A percentile compares a stretch with the other conserved stretches of the same genome.
These are phyloP conservation scores for Zalerion maritima DNA, from an alignment of 495 filamentous ascomycete genomes.

Conservation along the genomic window DNA sequence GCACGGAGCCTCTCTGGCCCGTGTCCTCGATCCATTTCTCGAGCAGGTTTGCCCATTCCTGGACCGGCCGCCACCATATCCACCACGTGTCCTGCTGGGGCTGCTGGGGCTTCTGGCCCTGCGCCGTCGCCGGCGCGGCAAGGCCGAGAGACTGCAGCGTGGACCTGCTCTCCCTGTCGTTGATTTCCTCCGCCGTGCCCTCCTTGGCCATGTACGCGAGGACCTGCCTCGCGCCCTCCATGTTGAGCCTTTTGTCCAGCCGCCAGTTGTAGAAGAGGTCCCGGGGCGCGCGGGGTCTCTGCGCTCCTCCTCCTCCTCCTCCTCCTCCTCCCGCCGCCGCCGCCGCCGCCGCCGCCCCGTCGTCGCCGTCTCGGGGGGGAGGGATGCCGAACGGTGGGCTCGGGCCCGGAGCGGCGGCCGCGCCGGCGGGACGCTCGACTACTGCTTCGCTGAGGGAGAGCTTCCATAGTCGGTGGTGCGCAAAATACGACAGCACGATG, in stretches of 20 bases:
- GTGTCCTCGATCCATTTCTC: slow-evolving; percentile 34
- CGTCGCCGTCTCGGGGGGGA: too few relatives aligned
- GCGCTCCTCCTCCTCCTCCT: too few relatives aligned
- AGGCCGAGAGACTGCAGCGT: too few relatives aligned
- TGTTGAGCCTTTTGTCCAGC: slow-evolving; percentile 39
- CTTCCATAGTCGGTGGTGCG: slow-evolving; percentile 54
- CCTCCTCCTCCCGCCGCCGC: too few relatives aligned
- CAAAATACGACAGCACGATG: slow-evolving; percentile 77
- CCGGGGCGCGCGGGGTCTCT: too few relatives aligned
- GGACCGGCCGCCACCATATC: slow-evolving; percentile 33
- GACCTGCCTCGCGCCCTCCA: slow-evolving; percentile 50
- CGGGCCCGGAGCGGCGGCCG: neutral
- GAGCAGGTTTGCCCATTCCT: slow-evolving; percentile 31
- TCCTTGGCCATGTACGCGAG: slow-evolving; percentile 59
- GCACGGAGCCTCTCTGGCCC: slow-evolving; percentile 29
- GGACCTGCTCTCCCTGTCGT: slow-evolving; percentile 8
- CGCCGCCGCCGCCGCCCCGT: slow-evolving; percentile 9
- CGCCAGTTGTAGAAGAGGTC: slow-evolving; percentile 38
- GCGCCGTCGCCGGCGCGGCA: too few relatives aligned
- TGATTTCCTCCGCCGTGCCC: slow-evolving; percentile 55
- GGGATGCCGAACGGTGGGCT: neutral
- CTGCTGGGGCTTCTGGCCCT: too few relatives aligned
- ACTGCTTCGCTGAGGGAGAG: slow-evolving; percentile 50
- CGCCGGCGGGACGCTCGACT: slow-evolving; percentile 3
- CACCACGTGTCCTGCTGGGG: slow-evolving; percentile 20